Percentiles rank a stretch among this genome's conserved stretches.
Conservation (phyloP, 73 alveolate species). For the Tetrahymena borealis region DNA sequence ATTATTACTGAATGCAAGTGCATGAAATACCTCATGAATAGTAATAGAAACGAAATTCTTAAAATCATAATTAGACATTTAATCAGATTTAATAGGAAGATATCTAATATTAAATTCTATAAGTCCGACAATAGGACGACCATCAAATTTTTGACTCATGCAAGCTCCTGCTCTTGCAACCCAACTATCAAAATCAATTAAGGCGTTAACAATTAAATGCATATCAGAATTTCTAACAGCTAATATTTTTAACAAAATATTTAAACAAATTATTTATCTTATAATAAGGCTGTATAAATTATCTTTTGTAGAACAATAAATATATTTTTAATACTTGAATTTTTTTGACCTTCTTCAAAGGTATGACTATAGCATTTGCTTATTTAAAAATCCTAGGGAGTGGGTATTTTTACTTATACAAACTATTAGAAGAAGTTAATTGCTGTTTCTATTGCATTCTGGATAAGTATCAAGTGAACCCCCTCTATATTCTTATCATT, state of each 20-base stretch:
- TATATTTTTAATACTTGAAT: no score
- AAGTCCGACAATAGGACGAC: not conserved
- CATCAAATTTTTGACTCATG: not conserved
- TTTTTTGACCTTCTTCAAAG: no score
- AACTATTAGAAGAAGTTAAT: no score
- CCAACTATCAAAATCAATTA: not conserved
- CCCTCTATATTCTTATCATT: no score
- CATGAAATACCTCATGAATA: not conserved
- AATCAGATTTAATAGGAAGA: not conserved
- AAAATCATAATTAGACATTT: not conserved
- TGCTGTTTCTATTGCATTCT: no score
- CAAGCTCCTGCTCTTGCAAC: not conserved
- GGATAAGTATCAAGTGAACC: no score
- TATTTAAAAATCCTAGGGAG: no score
- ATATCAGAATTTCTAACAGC: not conserved
- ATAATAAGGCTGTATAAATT: no score
- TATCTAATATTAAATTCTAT: not conserved
- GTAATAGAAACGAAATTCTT: not conserved
- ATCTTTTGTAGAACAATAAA: no score
- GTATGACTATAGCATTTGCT: no score
- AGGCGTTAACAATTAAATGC: not conserved
- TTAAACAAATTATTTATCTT: no score
- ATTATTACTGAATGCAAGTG: not conserved
- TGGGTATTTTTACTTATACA: no score
- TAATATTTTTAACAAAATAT: not conserved